Base-by-base conservation (phyloP, 148 eudicot genomes). In the Amaranthus hypochondriacus region DNA sequence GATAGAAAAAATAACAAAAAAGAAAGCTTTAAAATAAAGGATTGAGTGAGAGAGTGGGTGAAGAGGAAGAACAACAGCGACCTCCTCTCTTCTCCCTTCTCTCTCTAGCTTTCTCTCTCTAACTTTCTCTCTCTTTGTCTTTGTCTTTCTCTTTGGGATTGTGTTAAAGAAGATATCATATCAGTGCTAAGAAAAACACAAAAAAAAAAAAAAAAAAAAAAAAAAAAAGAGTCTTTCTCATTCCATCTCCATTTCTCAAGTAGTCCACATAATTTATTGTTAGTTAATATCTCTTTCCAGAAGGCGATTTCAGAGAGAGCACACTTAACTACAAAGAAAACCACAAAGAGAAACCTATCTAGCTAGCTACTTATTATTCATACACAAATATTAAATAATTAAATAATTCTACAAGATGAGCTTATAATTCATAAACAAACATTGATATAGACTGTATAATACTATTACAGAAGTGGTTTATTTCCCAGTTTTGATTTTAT, bases 291-390 rank as follows among this genome's bases (percentile, higher is more conserved):
- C 82, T 83, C 76, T 84, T 80, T 82, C 82, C 74, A 76, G 88
- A 86, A 86, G 91, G 87, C 84, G 88, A 86, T 84, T 75, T 87
- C 73, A 84, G 77, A 87, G 82, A 74, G 76, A 81, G 80, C 84
- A 72, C 83, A 75, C 80, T 75, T 71, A 79, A 70, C 82, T 70
- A 10, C 83, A 71, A 52, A 72, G 9, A 53, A 6, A 76, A 46
- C 68, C 67, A 77, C 80, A 73, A 70, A 76, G 73, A 77, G 66
- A 60, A 58, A 72, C 66, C 60, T 28, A 28, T 28, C 39, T 28
- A 28, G 1, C 39, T 28, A 28, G 1, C 39, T 28, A 28, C 39
- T 28, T 28, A 28, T 28, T 28, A 28, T 28, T 28, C 39, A 28
- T 28, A 28, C 39, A 28, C 39, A 28, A 28, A 0, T 28, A 67